phyloP scores from a whole-genome alignment of 345 rosid genomes.

The Bruguiera gymnorhiza region DNA sequence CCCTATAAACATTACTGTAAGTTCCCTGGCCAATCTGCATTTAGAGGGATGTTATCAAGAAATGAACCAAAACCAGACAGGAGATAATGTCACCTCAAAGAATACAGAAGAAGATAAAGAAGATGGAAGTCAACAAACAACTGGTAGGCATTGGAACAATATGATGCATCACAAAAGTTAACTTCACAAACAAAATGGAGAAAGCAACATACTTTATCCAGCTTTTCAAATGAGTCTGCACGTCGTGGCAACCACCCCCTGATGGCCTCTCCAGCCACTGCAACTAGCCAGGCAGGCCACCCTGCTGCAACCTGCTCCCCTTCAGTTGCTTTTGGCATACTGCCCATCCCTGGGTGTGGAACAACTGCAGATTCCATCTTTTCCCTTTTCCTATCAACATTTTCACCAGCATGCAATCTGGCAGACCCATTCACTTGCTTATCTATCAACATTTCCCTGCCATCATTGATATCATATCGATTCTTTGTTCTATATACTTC shows the following conservation, averaged over 20 bases:
- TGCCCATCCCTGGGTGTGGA: conserved; percentile 59
- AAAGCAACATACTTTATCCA: conserved; percentile 72
- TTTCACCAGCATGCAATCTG: conserved; percentile 46
- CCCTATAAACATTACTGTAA: conserved; percentile 92
- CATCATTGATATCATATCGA: conserved; percentile 50
- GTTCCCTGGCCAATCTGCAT: conserved; percentile 99
- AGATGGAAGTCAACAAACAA: not conserved
- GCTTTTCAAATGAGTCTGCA: conserved; percentile 95
- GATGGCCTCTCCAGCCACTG: conserved; percentile 97
- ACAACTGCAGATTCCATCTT: conserved; percentile 48
- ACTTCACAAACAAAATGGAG: conserved; percentile 10
- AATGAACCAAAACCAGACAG: conserved; percentile 3
- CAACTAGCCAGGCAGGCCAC: conserved; percentile 97
- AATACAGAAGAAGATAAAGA: not conserved
- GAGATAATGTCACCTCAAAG: not conserved
- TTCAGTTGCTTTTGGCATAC: conserved; percentile 68
- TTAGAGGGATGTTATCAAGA: conserved; percentile 13
- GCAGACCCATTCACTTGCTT: conserved; percentile 67
- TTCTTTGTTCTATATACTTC: conserved; percentile 55
- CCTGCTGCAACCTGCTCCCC: conserved; percentile 97
- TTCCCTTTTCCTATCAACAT: conserved; percentile 64
- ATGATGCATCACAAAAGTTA: not conserved
- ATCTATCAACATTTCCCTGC: conserved; percentile 52
- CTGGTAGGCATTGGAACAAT: not conserved
- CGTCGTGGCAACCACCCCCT: conserved; percentile 94